Evolutionary conservation across 1,139 yeast species (phyloP).

Genomic region (Saccharomyces hybrid): DNA sequence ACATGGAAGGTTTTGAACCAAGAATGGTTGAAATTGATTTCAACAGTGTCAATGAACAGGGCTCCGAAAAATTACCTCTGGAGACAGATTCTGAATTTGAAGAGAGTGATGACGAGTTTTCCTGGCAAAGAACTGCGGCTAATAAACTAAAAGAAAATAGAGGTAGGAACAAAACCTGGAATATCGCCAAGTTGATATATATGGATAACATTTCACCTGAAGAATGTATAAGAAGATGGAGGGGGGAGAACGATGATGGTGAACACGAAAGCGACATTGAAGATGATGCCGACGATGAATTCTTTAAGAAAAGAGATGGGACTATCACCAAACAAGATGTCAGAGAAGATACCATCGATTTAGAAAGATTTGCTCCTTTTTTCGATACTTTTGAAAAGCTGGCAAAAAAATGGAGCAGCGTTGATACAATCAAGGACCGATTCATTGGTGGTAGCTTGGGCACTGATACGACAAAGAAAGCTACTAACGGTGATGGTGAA

Average conservation of each 20-base stretch:
- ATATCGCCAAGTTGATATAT: constrained; percentile 73
- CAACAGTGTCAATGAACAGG: constrained; percentile 32
- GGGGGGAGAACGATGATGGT: constrained; percentile 40
- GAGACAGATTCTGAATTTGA: constrained; percentile 44
- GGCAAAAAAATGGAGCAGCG: constrained; percentile 46
- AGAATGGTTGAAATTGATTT: constrained; percentile 47
- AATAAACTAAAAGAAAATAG: constrained; percentile 39
- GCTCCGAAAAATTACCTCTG: constrained; percentile 36
- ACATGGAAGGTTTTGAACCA: constrained; percentile 32
- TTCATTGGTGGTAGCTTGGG: constrained; percentile 54
- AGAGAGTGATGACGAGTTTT: constrained; percentile 38
- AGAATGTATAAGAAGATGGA: constrained; percentile 76
- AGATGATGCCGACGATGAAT: constrained; percentile 50
- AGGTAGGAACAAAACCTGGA: constrained; percentile 47
- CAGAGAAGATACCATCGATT: constrained; percentile 23
- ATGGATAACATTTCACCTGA: constrained; percentile 67
- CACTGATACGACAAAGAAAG: constrained; percentile 33
- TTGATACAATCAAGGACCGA: constrained; percentile 44
- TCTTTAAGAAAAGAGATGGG: constrained; percentile 49
- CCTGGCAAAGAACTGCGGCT: constrained; percentile 42
- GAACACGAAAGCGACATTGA: constrained; percentile 41
- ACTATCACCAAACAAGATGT: constrained; percentile 14
- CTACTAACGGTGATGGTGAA: constrained; percentile 39
- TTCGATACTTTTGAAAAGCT: constrained; percentile 47
- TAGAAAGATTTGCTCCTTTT: constrained; percentile 32